Percentiles rank a stretch among this genome's conserved stretches.
Conservation (phyloP, 1,139 yeast genomes). For the Suhomyces kunorum region DNA sequence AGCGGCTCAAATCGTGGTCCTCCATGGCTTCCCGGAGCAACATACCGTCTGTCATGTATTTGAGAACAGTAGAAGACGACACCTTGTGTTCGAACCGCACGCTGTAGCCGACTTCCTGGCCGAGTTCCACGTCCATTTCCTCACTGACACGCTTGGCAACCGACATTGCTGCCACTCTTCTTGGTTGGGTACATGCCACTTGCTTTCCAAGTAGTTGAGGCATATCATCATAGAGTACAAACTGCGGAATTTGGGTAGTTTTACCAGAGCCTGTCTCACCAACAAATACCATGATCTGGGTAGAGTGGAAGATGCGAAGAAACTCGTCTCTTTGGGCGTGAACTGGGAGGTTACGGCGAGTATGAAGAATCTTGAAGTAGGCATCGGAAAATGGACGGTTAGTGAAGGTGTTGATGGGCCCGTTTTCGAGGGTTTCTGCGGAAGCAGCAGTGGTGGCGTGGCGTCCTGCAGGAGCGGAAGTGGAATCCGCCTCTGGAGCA, state of each 20-base stretch:
- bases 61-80: slow-evolving; percentile 73
- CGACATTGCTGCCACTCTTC: slow-evolving; percentile 98
- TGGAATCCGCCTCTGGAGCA: slow-evolving; percentile 19
- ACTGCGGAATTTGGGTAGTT: slow-evolving; percentile 96
- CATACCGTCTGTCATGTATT: slow-evolving; percentile 99
- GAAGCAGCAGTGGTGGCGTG: slow-evolving; percentile 74
- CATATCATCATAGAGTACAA: slow-evolving; percentile 88
- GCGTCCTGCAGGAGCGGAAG: slow-evolving; percentile 15
- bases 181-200: slow-evolving; percentile 96
- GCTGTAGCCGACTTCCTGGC: slow-evolving; percentile 90
- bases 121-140: slow-evolving; percentile 89
- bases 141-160: slow-evolving; percentile 96
- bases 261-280: slow-evolving; percentile 99
- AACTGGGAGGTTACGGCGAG: slow-evolving; percentile 87
- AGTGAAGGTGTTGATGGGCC: slow-evolving; percentile 74
- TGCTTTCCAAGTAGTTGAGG: slow-evolving; percentile 78
- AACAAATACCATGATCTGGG: slow-evolving; percentile 96
- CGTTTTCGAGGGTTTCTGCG: slow-evolving; percentile 67
- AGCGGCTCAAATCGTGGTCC: slow-evolving; percentile 77
- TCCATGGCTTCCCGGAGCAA: slow-evolving; percentile 96
- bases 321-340: slow-evolving; percentile 92
- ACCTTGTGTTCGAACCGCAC: slow-evolving; percentile 94
- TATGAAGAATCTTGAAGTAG: slow-evolving; percentile 74
- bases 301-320: slow-evolving; percentile 73
- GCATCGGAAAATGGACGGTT: slow-evolving; percentile 60